Base-by-base conservation (phyloP, 441 rosid genomes). In the Aquilaria agallochum region DNA sequence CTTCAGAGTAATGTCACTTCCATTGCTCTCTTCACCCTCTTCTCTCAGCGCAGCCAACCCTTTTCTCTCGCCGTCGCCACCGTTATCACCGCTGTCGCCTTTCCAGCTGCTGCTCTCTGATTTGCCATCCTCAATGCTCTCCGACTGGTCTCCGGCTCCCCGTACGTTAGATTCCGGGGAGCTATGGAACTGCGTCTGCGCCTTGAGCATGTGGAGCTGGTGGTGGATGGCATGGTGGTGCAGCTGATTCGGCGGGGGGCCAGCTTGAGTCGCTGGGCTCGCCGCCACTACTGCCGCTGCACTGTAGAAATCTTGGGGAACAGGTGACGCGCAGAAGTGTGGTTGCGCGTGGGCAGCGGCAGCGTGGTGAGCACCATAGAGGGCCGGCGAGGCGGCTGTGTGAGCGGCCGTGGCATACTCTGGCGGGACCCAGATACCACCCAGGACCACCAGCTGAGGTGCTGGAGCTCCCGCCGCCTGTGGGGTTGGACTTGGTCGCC, bases 381-480 rank as follows among this genome's bases (percentile, higher is more conserved):
- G 76, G 8, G 86, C 50, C 10, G 83, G 76, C 54, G 76, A 50
- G 4, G 85, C 84, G 50, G 84, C 74, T 1, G 82, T 75, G 0
- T 75, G 71, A 1, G 84, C 84, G 5, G 75, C 83, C 0, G 95
- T 74, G 67, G 97, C 89, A 56, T 91, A 91, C 59, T 94, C 99
- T 0, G 94, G 89, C 20, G 97, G 96, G 64, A 91, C 96, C 97
- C 96, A 94, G 34, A 95, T 89, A 60, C 96, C 78, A n/a, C 96
- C 95, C 62, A 94, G 71, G 74, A 95, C 94, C 9, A 95, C 87
- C 27, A 95, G 77, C 77, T 78, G 96, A 0, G 94, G 84, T 8
- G 84, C 58, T 12, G 79, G 70, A 2, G 78, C 74, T 58, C 88
- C 87, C 31, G 90, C 60, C 52, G 81, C 69, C 71, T 89, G 97